phyloP scores from a whole-genome alignment of 2,329 filamentous ascomycete species.

The Teratosphaeria epicoccoides region DNA sequence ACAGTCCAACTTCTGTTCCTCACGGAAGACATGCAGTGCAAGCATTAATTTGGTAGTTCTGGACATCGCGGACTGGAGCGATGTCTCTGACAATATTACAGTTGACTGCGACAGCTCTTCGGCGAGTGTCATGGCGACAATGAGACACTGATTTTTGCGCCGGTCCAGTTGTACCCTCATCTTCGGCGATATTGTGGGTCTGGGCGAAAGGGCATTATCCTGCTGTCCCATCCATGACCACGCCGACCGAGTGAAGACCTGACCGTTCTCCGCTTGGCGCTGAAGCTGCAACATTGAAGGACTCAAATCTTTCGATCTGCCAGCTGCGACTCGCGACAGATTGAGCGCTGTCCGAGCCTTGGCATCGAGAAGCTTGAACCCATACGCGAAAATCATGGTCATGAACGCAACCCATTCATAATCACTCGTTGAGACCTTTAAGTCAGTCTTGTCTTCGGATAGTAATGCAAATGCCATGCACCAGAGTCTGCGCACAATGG shows the following conservation, averaged over 20 bases:
- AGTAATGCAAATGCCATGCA: conserved; percentile 18
- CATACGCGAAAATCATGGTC: conserved; percentile 30
- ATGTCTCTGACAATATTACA: not conserved
- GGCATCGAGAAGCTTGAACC: conserved; percentile 19
- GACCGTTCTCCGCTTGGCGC: not conserved
- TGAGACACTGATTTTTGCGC: conserved; percentile 18
- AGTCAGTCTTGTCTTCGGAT: conserved; percentile 4
- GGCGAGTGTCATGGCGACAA: conserved; percentile 16
- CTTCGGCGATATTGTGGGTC: not conserved
- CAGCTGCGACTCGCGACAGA: conserved; percentile 15
- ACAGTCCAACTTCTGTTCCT: conserved; percentile 74
- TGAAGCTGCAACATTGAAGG: not conserved
- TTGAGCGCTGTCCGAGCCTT: conserved; percentile 19
- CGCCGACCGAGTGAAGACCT: conserved; percentile 2
- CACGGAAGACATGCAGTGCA: conserved; percentile 72
- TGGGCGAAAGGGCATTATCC: not conserved
- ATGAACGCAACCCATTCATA: conserved; percentile 30
- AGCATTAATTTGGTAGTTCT: conserved; percentile 36
- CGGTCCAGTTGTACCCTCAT: conserved; percentile 6
- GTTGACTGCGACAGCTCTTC: conserved; percentile 11
- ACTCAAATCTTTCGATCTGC: not conserved
- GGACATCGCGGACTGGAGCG: not conserved
- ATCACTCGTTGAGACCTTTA: conserved; percentile 9
- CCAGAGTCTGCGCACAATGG: conserved; percentile 19
- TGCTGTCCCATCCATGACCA: conserved; percentile 16